phyloP scores from a whole-genome alignment of 345 rosid species.

The Citropsis articulata region DNA sequence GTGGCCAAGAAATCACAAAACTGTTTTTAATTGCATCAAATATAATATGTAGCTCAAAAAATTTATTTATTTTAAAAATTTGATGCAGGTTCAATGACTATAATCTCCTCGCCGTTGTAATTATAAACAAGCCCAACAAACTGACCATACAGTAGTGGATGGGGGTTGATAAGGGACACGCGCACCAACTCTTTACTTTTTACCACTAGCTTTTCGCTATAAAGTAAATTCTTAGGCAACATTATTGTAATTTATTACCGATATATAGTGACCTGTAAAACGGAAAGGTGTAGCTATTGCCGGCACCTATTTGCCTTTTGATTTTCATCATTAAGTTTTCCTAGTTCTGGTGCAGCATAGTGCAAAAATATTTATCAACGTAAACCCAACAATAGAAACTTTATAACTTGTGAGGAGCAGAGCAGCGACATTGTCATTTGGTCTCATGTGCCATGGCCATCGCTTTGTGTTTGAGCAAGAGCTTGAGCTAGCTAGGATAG shows the following conservation, averaged over 20 bases:
- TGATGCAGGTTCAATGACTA: not conserved
- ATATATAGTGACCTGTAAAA: not conserved
- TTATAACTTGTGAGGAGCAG: not conserved
- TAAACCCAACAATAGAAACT: not conserved
- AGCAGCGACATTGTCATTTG: conserved; percentile 1
- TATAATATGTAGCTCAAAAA: not conserved
- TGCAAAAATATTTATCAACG: not conserved
- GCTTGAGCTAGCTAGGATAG: not conserved
- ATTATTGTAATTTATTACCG: not conserved
- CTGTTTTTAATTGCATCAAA: not conserved
- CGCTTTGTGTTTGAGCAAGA: not conserved
- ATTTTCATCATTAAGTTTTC: not conserved
- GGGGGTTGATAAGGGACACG: not conserved
- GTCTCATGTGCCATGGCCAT: not conserved
- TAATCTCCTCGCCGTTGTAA: too few relatives aligned
- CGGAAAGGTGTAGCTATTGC: not conserved
- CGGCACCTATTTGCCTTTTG: not conserved
- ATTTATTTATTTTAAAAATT: too few relatives aligned
- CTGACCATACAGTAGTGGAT: not conserved
- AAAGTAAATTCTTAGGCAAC: not conserved
- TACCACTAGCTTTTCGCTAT: not conserved
- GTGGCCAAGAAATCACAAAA: not conserved
- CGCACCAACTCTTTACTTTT: not conserved
- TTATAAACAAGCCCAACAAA: too few relatives aligned
- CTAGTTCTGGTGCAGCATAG: not conserved